Conservation (phyloP, 345 rosid species). For the Diplotaxis tenuifolia region DNA sequence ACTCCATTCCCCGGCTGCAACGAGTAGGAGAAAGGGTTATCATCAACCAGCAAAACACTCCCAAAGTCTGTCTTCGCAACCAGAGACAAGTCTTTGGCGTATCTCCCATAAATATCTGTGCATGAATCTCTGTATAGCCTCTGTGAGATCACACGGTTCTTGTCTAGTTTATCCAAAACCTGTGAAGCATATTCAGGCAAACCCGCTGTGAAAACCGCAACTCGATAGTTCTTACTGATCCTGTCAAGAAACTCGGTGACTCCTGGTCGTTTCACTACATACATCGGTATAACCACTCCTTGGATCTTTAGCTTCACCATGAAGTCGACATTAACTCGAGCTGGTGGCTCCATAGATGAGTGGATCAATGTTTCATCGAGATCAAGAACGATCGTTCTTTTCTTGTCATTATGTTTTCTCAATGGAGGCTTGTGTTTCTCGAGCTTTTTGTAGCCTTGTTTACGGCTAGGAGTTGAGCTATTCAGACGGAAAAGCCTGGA, state of each 20-base stretch:
- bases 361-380: slow-evolving; percentile 89
- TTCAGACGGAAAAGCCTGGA: slow-evolving; percentile 48
- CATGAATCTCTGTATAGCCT: slow-evolving; percentile 81
- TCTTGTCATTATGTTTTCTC: slow-evolving; percentile 22
- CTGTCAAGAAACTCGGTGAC: slow-evolving; percentile 62
- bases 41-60: slow-evolving; percentile 69
- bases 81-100: slow-evolving; percentile 67
- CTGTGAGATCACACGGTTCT: slow-evolving; percentile 56
- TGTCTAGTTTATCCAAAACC: slow-evolving; percentile 67
- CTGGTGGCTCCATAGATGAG: slow-evolving; percentile 67
- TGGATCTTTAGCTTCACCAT: slow-evolving; percentile 57
- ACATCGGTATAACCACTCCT: slow-evolving; percentile 57
- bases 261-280: slow-evolving; percentile 83
- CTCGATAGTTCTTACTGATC: slow-evolving; percentile 50
- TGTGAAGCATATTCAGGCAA: slow-evolving; percentile 68
- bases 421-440: slow-evolving; percentile 1
- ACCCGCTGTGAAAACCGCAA: slow-evolving; percentile 89
- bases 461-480: slow-evolving; percentile 21
- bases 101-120: slow-evolving; percentile 61
- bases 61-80: slow-evolving; percentile 54
- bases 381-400: slow-evolving; percentile 69
- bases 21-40: slow-evolving; percentile 69
- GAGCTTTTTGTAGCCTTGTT: slow-evolving; percentile 35
- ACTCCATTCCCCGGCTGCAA: slow-evolving; percentile 79
- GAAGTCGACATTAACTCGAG: slow-evolving; percentile 50